A percentile compares a stretch with the other conserved stretches of the same genome.
Conservation (phyloP, 345 rosid genomes). For the Noccaea caerulescens region DNA sequence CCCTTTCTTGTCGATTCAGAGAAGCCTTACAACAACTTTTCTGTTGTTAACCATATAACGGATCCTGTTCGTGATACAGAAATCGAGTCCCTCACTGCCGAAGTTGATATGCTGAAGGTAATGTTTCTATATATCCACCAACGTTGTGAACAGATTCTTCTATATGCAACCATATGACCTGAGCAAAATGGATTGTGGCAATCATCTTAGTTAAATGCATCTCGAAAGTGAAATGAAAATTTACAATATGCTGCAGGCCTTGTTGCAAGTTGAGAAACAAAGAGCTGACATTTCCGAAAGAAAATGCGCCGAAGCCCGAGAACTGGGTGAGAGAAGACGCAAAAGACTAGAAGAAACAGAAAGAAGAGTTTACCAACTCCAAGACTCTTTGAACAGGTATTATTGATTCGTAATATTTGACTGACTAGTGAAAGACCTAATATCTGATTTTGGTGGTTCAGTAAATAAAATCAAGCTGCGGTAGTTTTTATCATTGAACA, state of each 20-base stretch:
- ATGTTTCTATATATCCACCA: slow-evolving; percentile 32
- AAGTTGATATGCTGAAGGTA: slow-evolving; percentile 74
- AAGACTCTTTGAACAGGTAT: slow-evolving; percentile 85
- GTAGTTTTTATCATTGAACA: neutral
- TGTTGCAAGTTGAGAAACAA: slow-evolving; percentile 63
- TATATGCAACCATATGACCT: neutral
- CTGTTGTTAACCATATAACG: slow-evolving; percentile 42
- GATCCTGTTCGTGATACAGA: slow-evolving; percentile 48
- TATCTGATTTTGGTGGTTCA: neutral
- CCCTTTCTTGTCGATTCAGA: slow-evolving; percentile 28
- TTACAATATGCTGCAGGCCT: slow-evolving; percentile 46
- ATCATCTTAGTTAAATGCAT: slow-evolving; percentile 7
- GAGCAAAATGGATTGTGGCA: neutral
- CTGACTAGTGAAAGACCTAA: slow-evolving; percentile 3
- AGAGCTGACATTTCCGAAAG: slow-evolving; percentile 79
- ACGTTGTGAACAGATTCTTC: neutral
- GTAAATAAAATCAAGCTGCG: neutral
- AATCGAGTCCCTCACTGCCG: slow-evolving; percentile 55
- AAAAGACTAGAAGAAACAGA: slow-evolving; percentile 79
- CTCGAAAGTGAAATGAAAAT: neutral
- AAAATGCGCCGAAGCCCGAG: slow-evolving; percentile 62
- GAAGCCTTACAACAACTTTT: slow-evolving; percentile 41
- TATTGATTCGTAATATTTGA: slow-evolving; percentile 31
- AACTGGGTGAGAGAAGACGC: slow-evolving; percentile 67
- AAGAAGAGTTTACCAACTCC: slow-evolving; percentile 71